These are phyloP conservation scores for Diplocarpon mali DNA, from an alignment of 2,329 filamentous ascomycete genomes.

Conservation along the genomic window DNA sequence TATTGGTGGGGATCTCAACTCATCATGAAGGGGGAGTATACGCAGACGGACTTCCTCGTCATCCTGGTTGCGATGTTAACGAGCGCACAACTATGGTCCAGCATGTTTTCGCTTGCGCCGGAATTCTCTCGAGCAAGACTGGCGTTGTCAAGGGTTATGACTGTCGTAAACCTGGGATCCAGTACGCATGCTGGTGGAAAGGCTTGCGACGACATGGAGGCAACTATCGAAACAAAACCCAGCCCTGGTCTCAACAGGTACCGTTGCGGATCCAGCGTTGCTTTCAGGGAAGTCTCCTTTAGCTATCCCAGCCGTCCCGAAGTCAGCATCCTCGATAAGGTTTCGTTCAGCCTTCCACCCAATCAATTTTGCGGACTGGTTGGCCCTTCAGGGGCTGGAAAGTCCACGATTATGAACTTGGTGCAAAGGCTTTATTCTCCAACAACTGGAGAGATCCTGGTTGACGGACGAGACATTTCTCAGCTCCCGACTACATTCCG, in stretches of 20 bases:
- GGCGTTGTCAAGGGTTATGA: conserved; percentile 34
- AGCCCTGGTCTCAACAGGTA: conserved; percentile 23
- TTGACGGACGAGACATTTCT: conserved; percentile 32
- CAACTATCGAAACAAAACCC: conserved; percentile 19
- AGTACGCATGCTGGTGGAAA: too few species aligned
- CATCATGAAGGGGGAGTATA: conserved; percentile 52
- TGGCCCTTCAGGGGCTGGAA: conserved; percentile 55
- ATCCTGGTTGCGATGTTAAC: conserved; percentile 60
- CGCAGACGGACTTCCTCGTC: conserved; percentile 60
- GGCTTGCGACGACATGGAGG: conserved; percentile 42
- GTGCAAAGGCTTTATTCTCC: conserved; percentile 40
- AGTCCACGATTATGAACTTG: conserved; percentile 52
- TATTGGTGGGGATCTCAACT: conserved; percentile 72
- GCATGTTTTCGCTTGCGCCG: conserved; percentile 63
- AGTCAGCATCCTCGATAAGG: conserved; percentile 41
- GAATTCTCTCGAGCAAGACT: conserved; percentile 47
- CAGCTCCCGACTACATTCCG: too few species aligned
- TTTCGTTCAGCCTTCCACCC: conserved; percentile 45
- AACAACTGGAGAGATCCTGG: conserved; percentile 10
- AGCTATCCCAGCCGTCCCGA: conserved; percentile 54
- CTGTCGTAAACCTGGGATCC: too few species aligned
- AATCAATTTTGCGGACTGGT: conserved; percentile 54
- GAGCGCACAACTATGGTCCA: conserved; percentile 60
- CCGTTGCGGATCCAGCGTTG: conserved; percentile 27
- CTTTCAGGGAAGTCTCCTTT: conserved; percentile 50